phyloP scores from a whole-genome alignment of 148 eudicot species.

The Rhododendron ovatum region DNA sequence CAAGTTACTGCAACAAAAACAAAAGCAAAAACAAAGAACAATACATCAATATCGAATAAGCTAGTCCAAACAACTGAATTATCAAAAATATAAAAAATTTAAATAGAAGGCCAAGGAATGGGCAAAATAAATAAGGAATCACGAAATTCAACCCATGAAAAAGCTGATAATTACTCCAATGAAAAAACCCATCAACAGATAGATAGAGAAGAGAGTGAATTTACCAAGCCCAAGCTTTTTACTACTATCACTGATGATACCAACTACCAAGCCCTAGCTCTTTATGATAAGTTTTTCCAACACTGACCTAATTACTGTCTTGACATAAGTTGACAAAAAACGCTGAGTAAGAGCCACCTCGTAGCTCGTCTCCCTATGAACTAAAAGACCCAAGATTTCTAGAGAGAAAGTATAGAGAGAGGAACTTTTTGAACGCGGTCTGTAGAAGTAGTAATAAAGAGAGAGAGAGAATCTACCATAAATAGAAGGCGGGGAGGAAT shows the following conservation, averaged over 20 bases:
- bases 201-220: background rate
- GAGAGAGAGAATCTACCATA: background rate
- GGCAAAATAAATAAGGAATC: background rate
- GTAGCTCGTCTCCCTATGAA: background rate
- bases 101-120: background rate
- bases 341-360: background rate
- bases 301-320: background rate
- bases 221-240: background rate
- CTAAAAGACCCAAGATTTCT: background rate
- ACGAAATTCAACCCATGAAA: background rate
- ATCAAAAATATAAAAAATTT: background rate
- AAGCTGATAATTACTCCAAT: background rate
- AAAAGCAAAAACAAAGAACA: background rate
- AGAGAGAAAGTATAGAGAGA: background rate
- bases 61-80: background rate
- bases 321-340: background rate
- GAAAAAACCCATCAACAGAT: background rate
- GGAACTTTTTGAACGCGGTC: background rate
- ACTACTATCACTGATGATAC: background rate
- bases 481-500: background rate
- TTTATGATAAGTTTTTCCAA: background rate
- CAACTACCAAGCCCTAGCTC: background rate
- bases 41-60: background rate
- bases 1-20: constrained; percentile 4
- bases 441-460: background rate